These are phyloP conservation scores for Epichloe aotearoae DNA, from an alignment of 2,329 filamentous ascomycete genomes.

Conservation along the genomic window DNA sequence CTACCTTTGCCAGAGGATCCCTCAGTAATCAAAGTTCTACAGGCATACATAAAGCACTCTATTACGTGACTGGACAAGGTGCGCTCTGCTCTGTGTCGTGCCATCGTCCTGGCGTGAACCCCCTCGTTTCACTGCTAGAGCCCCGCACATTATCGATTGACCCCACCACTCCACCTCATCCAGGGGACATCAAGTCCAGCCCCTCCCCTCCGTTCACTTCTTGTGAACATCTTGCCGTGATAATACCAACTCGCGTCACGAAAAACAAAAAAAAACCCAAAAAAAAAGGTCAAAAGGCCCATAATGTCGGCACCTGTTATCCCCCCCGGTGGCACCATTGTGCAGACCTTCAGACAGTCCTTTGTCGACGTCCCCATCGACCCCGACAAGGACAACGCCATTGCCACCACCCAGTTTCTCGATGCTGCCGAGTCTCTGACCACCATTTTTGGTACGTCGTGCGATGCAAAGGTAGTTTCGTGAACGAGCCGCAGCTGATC, in stretches of 20 bases:
- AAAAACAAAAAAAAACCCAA: background rate
- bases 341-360: slow-evolving; percentile 71
- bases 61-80: too few relatives aligned
- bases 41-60: too few relatives aligned
- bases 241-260: background rate
- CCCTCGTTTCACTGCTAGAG: background rate
- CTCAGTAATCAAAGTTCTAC: too few relatives aligned
- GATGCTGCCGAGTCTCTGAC: slow-evolving; percentile 80
- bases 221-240: background rate
- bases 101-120: too few relatives aligned
- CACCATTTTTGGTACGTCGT: slow-evolving; percentile 61
- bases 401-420: slow-evolving; percentile 77
- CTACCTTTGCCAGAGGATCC: too few relatives aligned
- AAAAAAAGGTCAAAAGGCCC: slow-evolving; percentile 1
- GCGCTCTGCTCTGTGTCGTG: too few relatives aligned
- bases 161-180: slow-evolving; percentile 2
- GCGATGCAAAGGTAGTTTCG: background rate
- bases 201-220: background rate
- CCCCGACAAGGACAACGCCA: slow-evolving; percentile 57
- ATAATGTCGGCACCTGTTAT: slow-evolving; percentile 40
- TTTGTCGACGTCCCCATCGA: slow-evolving; percentile 75
- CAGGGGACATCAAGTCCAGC: background rate
- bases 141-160: background rate
- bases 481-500: background rate
- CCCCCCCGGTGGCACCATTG: slow-evolving; percentile 67